Evolutionary conservation across 345 rosid genomes (phyloP).

Genomic region (Brassica incana): DNA sequence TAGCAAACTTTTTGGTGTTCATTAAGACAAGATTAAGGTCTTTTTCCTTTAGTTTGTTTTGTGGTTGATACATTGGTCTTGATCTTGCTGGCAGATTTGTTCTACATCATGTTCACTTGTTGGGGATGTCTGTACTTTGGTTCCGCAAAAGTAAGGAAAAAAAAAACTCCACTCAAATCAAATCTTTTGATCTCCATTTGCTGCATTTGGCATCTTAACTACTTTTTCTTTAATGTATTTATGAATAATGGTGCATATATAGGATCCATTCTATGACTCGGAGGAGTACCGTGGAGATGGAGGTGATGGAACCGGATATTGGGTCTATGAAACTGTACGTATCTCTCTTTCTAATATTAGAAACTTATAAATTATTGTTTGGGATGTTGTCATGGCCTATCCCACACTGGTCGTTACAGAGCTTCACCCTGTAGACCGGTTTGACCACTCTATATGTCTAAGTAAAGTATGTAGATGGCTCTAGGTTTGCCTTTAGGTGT

Average conservation of each 20-base stretch:
- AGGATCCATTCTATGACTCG: conserved; percentile 96
- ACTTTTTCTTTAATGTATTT: background rate
- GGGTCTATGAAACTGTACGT: conserved; percentile 82
- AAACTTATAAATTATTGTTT: background rate
- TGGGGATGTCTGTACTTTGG: conserved; percentile 93
- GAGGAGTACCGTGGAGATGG: conserved; percentile 81
- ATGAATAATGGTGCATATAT: background rate
- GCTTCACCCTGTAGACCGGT: background rate
- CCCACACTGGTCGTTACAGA: background rate
- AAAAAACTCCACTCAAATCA: conserved; percentile 1
- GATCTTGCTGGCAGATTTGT: conserved; percentile 54
- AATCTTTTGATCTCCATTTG: background rate
- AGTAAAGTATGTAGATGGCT: background rate
- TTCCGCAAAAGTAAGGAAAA: conserved; percentile 59
- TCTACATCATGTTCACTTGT: conserved; percentile 85
- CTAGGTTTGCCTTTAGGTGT: background rate
- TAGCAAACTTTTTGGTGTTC: background rate
- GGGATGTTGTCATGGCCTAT: background rate
- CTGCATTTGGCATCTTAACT: background rate
- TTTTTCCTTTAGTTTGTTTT: background rate
- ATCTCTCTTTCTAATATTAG: conserved; percentile 10
- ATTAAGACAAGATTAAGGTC: background rate
- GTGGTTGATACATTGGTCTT: background rate
- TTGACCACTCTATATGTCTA: background rate
- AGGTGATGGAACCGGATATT: conserved; percentile 89